phyloP scores from a whole-genome alignment of 768 basidiomycete genomes.

The Boletus sp. region DNA sequence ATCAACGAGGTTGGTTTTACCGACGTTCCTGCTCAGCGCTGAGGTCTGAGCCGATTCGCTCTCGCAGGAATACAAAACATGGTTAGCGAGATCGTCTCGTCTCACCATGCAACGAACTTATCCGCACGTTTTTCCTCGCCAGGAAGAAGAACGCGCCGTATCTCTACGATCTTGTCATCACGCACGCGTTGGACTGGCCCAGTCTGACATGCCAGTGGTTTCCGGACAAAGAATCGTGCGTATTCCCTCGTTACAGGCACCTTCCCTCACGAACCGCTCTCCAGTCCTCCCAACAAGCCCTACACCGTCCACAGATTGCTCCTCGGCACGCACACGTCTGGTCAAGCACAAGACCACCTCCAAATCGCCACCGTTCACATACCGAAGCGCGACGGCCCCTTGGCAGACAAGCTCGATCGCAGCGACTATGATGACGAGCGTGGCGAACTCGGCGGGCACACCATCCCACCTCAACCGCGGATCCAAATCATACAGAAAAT shows the following conservation, averaged over 20 bases:
- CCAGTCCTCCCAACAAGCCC: constrained; percentile 87
- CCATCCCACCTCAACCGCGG: constrained; percentile 78
- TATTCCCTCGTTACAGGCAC: not conserved
- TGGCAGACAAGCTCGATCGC: constrained; percentile 75
- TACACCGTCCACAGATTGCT: constrained; percentile 93
- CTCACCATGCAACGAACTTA: not conserved
- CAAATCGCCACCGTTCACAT: constrained; percentile 95
- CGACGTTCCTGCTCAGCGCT: not conserved
- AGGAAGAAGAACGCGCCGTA: constrained; percentile 99
- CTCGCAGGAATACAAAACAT: constrained; percentile 80
- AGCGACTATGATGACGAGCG: constrained; percentile 87
- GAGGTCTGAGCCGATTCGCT: constrained; percentile 9
- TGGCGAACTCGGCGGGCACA: constrained; percentile 92
- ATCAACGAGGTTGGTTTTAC: constrained; percentile 70
- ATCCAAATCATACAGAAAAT: constrained; percentile 92
- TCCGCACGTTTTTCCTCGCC: constrained; percentile 3
- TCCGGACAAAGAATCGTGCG: constrained; percentile 92
- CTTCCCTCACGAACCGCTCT: not conserved
- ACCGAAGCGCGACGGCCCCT: constrained; percentile 72
- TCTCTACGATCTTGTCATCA: constrained; percentile 95
- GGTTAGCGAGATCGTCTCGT: constrained; percentile 42
- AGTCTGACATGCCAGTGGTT: constrained; percentile 99
- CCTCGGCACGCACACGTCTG: constrained; percentile 96
- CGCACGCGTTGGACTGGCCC: constrained; percentile 98
- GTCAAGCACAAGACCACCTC: constrained; percentile 89